Base-by-base conservation (phyloP, 805 yeast species). In the Candida rishiriensis region DNA sequence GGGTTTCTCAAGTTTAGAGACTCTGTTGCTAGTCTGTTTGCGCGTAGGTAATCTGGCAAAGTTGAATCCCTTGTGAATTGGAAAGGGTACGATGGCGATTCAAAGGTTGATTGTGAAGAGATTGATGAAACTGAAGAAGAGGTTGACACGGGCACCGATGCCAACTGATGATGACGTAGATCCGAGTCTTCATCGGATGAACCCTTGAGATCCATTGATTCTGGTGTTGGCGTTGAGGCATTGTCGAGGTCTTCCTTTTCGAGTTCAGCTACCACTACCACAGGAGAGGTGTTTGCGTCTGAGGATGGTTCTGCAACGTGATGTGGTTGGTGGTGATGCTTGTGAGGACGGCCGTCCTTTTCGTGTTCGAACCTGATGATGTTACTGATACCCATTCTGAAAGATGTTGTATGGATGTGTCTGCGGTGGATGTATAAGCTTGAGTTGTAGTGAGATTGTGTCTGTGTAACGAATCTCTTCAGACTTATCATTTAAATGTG, bases 1-100 rank as follows among this genome's bases (percentile, higher is more conserved):
- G 88, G 84, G 55, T 79, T 75, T 39, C 70, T 65, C 17, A 65
- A 62, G 42, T 71, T 71, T 47, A 79, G 68, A 15, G 64, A 65
- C 38, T 76, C 78, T 26, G 72, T 75, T 46, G 64, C 73, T 18
- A 59, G 56, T 50, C 65, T 68, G 57, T 79, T 79, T 50, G 77
- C 72, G 34, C 66, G 53, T 9, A 79, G 54, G 48, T 66, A 77
- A 44, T 79, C 84, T 38, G 68, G 64, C 37, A 75, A 56, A 0
- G 73, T 65, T 8, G 82, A 76, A 4, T 70, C 68, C 56, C 71
- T 75, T 28, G 67, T 65, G 39, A 81, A 65, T 1, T 71, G 66
- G 58, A 78, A 78, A 11, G 70, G 70, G 33, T 52, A 49, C 3
- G 48, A 29, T 4, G 34, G 35, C 9, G 51, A 35, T 15, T 47